Evolutionary conservation across 2,329 filamentous ascomycete species (phyloP).

Genomic region (Escovopsis weberi): DNA sequence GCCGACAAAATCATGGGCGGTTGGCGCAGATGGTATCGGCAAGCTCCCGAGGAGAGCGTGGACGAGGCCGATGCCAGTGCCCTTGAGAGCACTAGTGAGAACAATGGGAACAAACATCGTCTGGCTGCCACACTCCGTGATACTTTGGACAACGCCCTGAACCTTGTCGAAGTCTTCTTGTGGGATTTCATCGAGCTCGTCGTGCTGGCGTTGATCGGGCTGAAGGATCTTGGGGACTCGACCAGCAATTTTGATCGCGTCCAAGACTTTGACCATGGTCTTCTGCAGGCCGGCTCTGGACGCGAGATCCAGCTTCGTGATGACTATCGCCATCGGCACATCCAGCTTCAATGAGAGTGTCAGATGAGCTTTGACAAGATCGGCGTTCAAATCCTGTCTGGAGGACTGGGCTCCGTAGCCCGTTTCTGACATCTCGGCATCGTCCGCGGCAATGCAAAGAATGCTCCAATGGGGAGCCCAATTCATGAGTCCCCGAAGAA

Average conservation of each 20-base stretch:
- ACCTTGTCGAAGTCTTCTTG: constrained; percentile 42
- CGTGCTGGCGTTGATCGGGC: constrained; percentile 31
- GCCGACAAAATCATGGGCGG: constrained; percentile 39
- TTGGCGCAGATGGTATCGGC: constrained; percentile 48
- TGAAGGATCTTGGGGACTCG: constrained; percentile 62
- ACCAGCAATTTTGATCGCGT: constrained; percentile 60
- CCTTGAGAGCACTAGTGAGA: constrained; percentile 75
- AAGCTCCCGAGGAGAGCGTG: constrained; percentile 70
- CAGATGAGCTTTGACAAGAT: constrained; percentile 66
- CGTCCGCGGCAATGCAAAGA: constrained; percentile 74
- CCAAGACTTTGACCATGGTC: constrained; percentile 59
- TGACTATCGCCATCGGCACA: constrained; percentile 63
- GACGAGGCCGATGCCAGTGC: constrained; percentile 63
- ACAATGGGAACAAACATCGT: constrained; percentile 62
- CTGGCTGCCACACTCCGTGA: constrained; percentile 28
- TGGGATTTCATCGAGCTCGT: constrained; percentile 43
- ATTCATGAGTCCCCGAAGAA: constrained; percentile 76
- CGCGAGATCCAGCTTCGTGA: constrained; percentile 85
- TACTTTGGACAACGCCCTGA: constrained; percentile 35
- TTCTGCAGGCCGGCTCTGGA: constrained; percentile 56
- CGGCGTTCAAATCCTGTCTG: constrained; percentile 33
- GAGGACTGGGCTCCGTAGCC: constrained; percentile 1
- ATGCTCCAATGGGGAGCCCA: constrained; percentile 94
- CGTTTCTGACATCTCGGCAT: constrained; percentile 32
- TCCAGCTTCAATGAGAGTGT: constrained; percentile 71